Percentiles rank a stretch among this genome's conserved stretches.
phyloP scores from a whole-genome alignment of 2,329 filamentous ascomycete species.

The Coniochaeta sp. region DNA sequence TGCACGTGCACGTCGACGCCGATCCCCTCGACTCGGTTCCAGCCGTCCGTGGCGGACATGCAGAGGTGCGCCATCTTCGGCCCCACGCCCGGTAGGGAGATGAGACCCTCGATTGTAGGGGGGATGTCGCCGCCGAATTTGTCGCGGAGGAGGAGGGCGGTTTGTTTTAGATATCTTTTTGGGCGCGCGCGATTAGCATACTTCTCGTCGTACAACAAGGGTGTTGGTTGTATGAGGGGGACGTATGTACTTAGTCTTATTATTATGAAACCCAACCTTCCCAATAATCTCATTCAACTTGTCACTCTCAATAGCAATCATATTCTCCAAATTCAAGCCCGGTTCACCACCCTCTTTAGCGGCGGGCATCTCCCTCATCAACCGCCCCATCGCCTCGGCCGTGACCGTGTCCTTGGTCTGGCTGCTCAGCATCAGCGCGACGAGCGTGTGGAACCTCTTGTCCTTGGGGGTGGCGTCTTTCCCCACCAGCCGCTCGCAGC shows the following conservation, averaged over 20 bases:
- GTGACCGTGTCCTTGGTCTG: conserved; percentile 94
- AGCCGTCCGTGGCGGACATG: conserved; percentile 61
- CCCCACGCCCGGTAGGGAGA: conserved; percentile 75
- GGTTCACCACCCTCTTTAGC: conserved; percentile 32
- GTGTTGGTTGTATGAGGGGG: too few species aligned
- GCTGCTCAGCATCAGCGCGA: conserved; percentile 83
- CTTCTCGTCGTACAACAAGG: too few species aligned
- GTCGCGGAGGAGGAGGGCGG: conserved; percentile 67
- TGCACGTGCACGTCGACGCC: conserved; percentile 95
- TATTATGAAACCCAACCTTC: conserved; percentile 89
- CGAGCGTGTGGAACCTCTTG: conserved; percentile 76
- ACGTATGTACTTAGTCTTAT: conserved; percentile 69
- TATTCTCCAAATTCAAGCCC: conserved; percentile 67
- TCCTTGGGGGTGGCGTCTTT: conserved; percentile 40
- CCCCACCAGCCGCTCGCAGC: conserved; percentile 71
- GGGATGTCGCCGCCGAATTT: conserved; percentile 72
- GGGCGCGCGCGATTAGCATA: too few species aligned
- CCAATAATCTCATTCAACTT: conserved; percentile 67
- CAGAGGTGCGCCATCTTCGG: conserved; percentile 94
- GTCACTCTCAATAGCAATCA: conserved; percentile 63
- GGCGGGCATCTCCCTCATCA: conserved; percentile 67
- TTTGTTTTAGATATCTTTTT: conserved; percentile 58
- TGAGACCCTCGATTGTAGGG: conserved; percentile 66
- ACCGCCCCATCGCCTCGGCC: conserved; percentile 69
- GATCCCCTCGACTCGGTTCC: conserved; percentile 63